A percentile compares a stretch with the other conserved stretches of the same genome.
Conservation (phyloP, 331 rosid species). For the Prunus yedoensis region DNA sequence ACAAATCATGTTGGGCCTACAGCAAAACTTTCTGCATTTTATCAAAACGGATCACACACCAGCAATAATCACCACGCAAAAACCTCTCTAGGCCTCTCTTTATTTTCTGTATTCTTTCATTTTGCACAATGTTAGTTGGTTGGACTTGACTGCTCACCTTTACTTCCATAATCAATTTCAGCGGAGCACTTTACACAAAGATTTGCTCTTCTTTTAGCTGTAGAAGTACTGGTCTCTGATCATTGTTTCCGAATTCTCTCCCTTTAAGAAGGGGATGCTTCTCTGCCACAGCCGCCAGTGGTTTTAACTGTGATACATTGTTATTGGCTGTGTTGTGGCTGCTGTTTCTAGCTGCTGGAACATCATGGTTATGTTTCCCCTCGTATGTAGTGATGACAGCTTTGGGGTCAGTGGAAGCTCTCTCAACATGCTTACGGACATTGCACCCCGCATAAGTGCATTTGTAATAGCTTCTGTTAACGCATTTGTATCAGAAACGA, state of each 20-base stretch:
- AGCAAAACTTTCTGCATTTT: background rate
- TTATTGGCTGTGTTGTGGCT: conserved; percentile 68
- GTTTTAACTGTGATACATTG: conserved; percentile 49
- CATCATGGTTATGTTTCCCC: conserved; percentile 89
- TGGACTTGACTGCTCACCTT: conserved; percentile 31
- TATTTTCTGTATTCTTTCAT: conserved; percentile 10
- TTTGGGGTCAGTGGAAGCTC: conserved; percentile 88
- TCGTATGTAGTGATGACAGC: conserved; percentile 93
- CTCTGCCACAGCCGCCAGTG: conserved; percentile 40
- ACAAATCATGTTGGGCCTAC: conserved; percentile 5
- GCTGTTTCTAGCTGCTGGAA: conserved; percentile 91
- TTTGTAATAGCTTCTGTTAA: conserved; percentile 93
- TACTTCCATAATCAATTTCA: conserved; percentile 2
- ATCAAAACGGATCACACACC: conserved; percentile 11
- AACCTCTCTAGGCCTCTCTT: conserved; percentile 26
- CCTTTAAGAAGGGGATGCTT: conserved; percentile 61
- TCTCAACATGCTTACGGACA: conserved; percentile 96
- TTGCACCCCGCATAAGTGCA: conserved; percentile 90
- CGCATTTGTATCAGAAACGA: conserved; percentile 14
- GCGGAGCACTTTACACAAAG: conserved; percentile 35
- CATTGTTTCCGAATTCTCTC: conserved; percentile 51
- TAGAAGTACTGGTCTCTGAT: conserved; percentile 67
- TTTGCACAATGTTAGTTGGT: conserved; percentile 32
- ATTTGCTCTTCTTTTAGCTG: conserved; percentile 80
- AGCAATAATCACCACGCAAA: conserved; percentile 13